Conservation (phyloP, 1,284 basidiomycete genomes). For the Papiliotrema terrestris region DNA sequence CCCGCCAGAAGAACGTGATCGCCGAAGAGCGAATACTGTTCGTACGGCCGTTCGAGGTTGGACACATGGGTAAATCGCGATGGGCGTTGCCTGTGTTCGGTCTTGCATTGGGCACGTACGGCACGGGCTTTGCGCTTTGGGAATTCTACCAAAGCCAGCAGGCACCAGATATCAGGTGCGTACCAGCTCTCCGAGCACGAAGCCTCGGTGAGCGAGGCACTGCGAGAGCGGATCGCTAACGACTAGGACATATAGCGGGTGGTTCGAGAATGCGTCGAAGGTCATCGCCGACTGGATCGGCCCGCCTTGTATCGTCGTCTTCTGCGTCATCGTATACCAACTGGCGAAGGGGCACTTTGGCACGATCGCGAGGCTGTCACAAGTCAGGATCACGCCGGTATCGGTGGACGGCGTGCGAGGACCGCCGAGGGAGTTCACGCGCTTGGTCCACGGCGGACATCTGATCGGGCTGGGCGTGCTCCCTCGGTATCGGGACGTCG, state of each 20-base stretch:
- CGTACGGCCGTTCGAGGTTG: not conserved
- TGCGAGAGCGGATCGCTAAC: not conserved
- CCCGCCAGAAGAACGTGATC: not conserved
- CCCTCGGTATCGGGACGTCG: not conserved
- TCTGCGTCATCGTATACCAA: not conserved
- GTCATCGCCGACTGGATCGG: not conserved
- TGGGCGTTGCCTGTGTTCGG: not conserved
- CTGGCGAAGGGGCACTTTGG: not conserved
- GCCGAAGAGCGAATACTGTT: not conserved
- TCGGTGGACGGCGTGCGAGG: not conserved
- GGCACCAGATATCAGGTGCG: no score
- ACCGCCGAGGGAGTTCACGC: not conserved
- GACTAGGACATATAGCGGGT: not conserved
- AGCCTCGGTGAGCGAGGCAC: no score
- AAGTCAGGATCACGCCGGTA: not conserved
- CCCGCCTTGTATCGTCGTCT: not conserved
- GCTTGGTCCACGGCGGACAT: not conserved
- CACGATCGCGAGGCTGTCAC: not conserved
- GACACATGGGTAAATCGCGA: not conserved
- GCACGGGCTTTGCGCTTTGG: not conserved
- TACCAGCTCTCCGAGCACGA: no score
- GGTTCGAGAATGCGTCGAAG: not conserved
- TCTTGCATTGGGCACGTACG: not conserved
- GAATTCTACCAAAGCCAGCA: no score
- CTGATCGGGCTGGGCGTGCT: not conserved